Conservation (phyloP, 2,329 filamentous ascomycete species). For the Samsoniella hepiali region DNA sequence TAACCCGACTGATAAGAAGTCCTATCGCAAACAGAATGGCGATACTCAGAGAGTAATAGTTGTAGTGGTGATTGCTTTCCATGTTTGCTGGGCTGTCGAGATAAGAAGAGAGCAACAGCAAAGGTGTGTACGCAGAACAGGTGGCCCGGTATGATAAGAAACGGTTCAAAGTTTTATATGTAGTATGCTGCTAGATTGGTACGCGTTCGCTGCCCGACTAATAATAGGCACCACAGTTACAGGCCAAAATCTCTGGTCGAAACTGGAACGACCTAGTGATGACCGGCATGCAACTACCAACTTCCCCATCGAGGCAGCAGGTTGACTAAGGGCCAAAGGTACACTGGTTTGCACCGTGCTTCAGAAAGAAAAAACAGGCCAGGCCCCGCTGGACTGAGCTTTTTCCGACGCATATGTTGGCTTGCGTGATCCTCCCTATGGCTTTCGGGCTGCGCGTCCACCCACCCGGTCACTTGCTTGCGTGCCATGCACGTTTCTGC, state of each 20-base stretch:
- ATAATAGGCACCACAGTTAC: neutral
- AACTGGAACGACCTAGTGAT: neutral
- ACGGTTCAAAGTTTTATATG: neutral
- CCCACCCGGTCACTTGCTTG: neutral
- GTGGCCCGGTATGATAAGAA: neutral
- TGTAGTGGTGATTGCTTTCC: neutral
- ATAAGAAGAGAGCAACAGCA: neutral
- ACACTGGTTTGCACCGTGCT: neutral
- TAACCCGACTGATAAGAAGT: neutral
- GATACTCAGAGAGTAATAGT: slow-evolving; percentile 5
- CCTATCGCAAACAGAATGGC: neutral
- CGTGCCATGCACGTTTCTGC: neutral
- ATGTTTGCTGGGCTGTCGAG: neutral
- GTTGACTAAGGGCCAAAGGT: neutral
- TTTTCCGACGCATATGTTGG: neutral
- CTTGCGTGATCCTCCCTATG: neutral
- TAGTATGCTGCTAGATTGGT: neutral
- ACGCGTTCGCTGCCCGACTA: neutral
- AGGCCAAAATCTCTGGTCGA: neutral
- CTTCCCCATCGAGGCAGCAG: neutral
- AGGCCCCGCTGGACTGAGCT: neutral
- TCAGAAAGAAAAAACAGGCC: neutral
- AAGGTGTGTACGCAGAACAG: too few species aligned
- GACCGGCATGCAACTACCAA: neutral
- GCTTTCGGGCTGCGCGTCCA: neutral